These are phyloP conservation scores for Solanum sitiens DNA, from an alignment of 257 asterid genomes.

Conservation along the genomic window DNA sequence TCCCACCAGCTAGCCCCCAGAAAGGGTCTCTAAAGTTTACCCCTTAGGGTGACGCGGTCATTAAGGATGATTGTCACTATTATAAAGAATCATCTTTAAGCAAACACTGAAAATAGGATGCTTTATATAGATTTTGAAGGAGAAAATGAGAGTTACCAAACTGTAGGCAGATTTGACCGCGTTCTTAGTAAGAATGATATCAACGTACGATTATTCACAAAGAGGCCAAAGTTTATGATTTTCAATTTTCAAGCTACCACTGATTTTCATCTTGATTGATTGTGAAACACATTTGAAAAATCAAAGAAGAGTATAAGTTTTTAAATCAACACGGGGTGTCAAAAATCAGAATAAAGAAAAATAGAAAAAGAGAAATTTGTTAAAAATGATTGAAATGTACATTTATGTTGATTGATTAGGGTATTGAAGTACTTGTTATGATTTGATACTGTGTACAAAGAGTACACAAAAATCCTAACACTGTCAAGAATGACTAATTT, in stretches of 20 bases:
- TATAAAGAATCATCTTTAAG: too few species aligned
- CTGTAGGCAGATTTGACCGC: background rate
- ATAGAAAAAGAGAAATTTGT: background rate
- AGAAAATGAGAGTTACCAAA: slow-evolving; percentile 12
- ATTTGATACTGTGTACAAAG: background rate
- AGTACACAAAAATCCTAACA: background rate
- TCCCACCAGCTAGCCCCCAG: too few species aligned
- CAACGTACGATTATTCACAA: too few species aligned
- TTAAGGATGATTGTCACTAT: too few species aligned
- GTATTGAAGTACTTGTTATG: background rate
- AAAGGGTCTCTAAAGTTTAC: too few species aligned
- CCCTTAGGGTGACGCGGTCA: too few species aligned
- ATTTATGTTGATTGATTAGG: background rate
- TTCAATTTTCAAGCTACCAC: too few species aligned
- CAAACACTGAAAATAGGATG: too few species aligned
- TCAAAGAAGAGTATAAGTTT: background rate
- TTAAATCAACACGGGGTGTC: background rate
- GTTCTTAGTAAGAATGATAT: slow-evolving; percentile 4
- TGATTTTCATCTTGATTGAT: too few species aligned
- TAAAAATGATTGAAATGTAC: background rate
- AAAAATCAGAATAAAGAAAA: background rate
- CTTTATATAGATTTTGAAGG: background rate
- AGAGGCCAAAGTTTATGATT: too few species aligned
- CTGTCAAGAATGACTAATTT: background rate
- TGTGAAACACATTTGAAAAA: background rate